Evolutionary conservation across 2,329 filamentous ascomycete genomes (phyloP), one percentile per base, ranked within the genome.

Genomic region (Aspergillus pseudoterreus): DNA sequence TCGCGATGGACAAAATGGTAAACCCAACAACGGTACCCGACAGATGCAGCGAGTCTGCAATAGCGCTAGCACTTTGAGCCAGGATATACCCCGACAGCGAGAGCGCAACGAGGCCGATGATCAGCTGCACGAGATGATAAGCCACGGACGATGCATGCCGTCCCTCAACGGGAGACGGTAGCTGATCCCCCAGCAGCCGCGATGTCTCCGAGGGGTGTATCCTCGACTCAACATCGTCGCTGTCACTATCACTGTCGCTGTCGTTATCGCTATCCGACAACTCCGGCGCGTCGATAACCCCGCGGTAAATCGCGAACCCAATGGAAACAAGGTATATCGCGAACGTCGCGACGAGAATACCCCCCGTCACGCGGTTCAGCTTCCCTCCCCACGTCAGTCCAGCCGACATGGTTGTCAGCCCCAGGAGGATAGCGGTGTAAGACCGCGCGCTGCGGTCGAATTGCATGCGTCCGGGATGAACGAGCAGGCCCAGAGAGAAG

Each of bases 401-500:
- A 12, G 75, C 70, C 14, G 73, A 56, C 2, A 63, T 21, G 0
- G 71, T 73, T 0, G 76, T 79, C 4, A 78, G 35, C 1, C 65
- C 56, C 5, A 79, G 64, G 10, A 76, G 62, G 9, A 78, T 50
- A 1, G 65, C 59, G 1, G 76, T 72, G 55, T 81, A 81, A 11
- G 78, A 65, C 53, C 73, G 75, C 1, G 77, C 69, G 52, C 75
- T 79, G n/a, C 60, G 56, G 54, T 81, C 79, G 52, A 80, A 81
- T 1, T 52, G 43, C 10, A 71, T 61, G 1, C 53, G 47, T 1
- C 56, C 56, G 6, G 64, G 61, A 51, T 72, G 66, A 57, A 73
- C 78, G 3, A 81, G 58, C 1, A 82, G 67, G 4, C 78, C 79
- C 1, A 82, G 66, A 1, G 78, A 78, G 57, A 82, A 82, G 11